These are phyloP conservation scores for Colletotrichum simmondsii DNA, from an alignment of 2,329 filamentous ascomycete species.

Conservation along the genomic window DNA sequence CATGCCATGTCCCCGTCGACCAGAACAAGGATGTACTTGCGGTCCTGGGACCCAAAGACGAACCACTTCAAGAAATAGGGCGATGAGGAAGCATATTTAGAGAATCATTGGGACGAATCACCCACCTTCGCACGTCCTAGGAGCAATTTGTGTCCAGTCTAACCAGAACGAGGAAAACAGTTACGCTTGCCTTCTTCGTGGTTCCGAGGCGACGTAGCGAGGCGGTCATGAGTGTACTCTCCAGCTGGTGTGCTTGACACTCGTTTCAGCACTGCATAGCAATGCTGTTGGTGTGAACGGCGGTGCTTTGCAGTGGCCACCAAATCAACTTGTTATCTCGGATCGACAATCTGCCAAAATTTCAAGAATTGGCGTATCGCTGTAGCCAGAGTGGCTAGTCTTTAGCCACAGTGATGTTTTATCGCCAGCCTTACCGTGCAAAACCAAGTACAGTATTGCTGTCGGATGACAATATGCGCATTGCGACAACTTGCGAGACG, in stretches of 20 bases:
- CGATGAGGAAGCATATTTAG: too few relatives aligned
- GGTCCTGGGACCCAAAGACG: background rate
- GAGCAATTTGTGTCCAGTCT: background rate
- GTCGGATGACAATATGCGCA: background rate
- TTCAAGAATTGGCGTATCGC: slow-evolving; percentile 49
- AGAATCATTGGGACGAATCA: background rate
- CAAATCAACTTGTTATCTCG: background rate
- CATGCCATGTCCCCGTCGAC: background rate
- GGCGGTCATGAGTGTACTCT: too few relatives aligned
- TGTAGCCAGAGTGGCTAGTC: slow-evolving; percentile 41
- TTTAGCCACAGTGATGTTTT: background rate
- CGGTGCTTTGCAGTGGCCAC: background rate
- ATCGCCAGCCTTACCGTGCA: background rate
- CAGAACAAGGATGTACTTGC: background rate
- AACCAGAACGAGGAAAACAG: background rate
- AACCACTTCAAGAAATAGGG: background rate
- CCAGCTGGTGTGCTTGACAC: too few relatives aligned
- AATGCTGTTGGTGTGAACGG: too few relatives aligned
- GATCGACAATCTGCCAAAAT: background rate
- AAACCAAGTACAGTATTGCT: background rate
- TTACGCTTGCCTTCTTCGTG: too few relatives aligned
- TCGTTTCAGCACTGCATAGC: too few relatives aligned
- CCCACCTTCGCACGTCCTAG: background rate
- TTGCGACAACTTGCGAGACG: background rate
- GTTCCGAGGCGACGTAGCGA: too few relatives aligned